These are phyloP conservation scores for Corchorus olitorius DNA, from an alignment of 345 rosid genomes.

Conservation along the genomic window DNA sequence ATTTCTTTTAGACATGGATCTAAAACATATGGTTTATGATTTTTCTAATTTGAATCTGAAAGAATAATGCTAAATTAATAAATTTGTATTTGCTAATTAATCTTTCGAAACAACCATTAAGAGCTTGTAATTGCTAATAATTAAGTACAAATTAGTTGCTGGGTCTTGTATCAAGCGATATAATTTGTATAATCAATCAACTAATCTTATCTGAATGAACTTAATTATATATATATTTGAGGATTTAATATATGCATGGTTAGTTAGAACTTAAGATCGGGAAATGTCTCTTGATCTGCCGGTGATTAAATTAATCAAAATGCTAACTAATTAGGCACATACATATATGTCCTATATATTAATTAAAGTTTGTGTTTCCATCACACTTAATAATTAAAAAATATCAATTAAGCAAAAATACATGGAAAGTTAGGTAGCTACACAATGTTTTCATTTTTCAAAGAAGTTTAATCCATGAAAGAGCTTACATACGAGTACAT, in stretches of 20 bases:
- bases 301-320: conserved; percentile 20
- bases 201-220: not conserved
- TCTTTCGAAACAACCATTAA: too few species aligned
- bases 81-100: too few species aligned
- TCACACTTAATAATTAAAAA: not conserved
- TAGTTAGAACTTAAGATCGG: not conserved
- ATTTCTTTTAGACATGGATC: too few species aligned
- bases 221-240: too few species aligned
- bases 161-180: not conserved
- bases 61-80: too few species aligned
- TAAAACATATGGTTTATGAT: too few species aligned
- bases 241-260: not conserved
- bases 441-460: not conserved
- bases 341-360: not conserved
- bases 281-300: not conserved
- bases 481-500: too few species aligned
- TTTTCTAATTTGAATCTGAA: too few species aligned
- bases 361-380: not conserved
- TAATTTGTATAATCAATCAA: not conserved
- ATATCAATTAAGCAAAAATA: not conserved
- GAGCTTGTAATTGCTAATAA: not conserved
- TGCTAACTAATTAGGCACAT: not conserved
- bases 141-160: not conserved
- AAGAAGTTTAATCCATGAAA: not conserved
- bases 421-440: not conserved